These are phyloP conservation scores for Pilasporangium apinafurcum DNA, from an alignment of 352 stramenopile species.

Conservation along the genomic window DNA sequence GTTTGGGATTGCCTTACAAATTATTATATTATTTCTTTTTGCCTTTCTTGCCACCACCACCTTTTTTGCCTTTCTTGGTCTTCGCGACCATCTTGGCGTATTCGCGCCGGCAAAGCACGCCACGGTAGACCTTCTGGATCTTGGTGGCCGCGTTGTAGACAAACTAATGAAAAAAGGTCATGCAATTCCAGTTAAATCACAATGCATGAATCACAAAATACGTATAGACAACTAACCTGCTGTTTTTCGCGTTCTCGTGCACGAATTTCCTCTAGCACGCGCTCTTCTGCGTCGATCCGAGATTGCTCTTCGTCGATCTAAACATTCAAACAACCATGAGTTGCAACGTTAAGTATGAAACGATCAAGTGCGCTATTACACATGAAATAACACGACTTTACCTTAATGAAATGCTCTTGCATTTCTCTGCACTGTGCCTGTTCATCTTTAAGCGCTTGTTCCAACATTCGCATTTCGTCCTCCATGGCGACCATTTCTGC, in stretches of 20 bases:
- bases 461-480: conserved; percentile 38
- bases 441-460: conserved; percentile 38
- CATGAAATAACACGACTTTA: conserved; percentile 1
- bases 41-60: conserved; percentile 36
- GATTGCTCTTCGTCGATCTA: conserved; percentile 82
- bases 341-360: background rate
- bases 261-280: conserved; percentile 61
- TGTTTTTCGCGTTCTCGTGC: conserved; percentile 67
- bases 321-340: background rate
- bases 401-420: conserved; percentile 81
- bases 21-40: no score
- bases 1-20: no score
- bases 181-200: background rate
- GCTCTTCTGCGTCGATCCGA: conserved; percentile 77
- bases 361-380: background rate
- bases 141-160: conserved; percentile 59
- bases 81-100: conserved; percentile 75
- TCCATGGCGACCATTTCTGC: conserved; percentile 61
- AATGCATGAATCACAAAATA: background rate
- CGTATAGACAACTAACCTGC: conserved; percentile 31
- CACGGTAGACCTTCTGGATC: conserved; percentile 84
- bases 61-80: conserved; percentile 78
- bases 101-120: conserved; percentile 51
- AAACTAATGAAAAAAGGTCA: conserved; percentile 21
- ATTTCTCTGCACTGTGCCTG: conserved; percentile 56